Conservation (phyloP, 2,329 filamentous ascomycete species). For the Lecanoromycetidae sp. region DNA sequence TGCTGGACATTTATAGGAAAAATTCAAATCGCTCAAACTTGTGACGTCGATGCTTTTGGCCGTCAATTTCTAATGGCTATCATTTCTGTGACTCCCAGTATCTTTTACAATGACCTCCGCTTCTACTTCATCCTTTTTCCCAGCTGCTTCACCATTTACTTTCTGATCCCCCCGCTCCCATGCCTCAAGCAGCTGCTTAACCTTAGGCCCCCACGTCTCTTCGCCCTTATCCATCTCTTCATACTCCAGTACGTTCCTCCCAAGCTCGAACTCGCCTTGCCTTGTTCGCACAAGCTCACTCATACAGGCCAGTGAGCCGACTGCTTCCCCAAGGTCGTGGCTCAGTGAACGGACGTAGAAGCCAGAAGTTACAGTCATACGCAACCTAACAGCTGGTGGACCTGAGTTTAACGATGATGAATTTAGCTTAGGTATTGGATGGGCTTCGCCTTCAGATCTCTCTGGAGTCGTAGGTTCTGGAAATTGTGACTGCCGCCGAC, state of each 20-base stretch:
- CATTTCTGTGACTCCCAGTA: too few species aligned
- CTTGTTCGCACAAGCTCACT: slow-evolving; percentile 65
- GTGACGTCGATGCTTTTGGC: too few species aligned
- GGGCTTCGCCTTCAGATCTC: not conserved
- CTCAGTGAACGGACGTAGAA: slow-evolving; percentile 94
- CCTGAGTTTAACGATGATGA: slow-evolving; percentile 20
- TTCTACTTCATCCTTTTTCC: not conserved
- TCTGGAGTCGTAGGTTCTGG: not conserved
- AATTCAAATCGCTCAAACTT: too few species aligned
- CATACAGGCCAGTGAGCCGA: slow-evolving; percentile 78
- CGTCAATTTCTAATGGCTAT: too few species aligned
- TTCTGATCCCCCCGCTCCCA: not conserved
- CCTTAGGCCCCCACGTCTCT: slow-evolving; percentile 67
- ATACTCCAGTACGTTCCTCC: slow-evolving; percentile 64
- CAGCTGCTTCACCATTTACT: not conserved
- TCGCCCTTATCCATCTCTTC: slow-evolving; percentile 64
- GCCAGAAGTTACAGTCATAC: slow-evolving; percentile 86
- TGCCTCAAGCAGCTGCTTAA: slow-evolving; percentile 45
- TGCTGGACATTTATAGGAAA: not conserved
- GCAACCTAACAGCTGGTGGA: slow-evolving; percentile 66
- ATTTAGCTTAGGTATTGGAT: slow-evolving; percentile 17
- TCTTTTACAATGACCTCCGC: not conserved
- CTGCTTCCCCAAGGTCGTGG: slow-evolving; percentile 75
- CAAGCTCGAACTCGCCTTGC: slow-evolving; percentile 69
- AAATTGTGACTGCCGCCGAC: not conserved